Percentiles rank a stretch among this genome's conserved stretches.
Conservation (phyloP, 371 early-diverging fungal genomes). For the Mucor circinelloides region DNA sequence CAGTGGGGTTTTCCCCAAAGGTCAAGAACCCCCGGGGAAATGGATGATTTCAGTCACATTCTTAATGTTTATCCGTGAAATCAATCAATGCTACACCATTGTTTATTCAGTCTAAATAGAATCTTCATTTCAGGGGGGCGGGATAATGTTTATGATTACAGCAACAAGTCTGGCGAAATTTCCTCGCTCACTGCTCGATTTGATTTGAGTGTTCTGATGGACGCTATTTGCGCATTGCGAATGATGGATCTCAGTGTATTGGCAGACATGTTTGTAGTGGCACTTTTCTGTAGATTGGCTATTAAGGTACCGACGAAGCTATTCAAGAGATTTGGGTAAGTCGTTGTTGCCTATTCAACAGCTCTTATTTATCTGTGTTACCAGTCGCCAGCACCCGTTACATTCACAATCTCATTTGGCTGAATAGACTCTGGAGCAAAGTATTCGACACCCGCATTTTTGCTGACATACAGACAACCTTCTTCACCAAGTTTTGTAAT, state of each 20-base stretch:
- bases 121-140: constrained; percentile 4
- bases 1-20: background rate
- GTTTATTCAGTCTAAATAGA: background rate
- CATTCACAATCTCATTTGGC: constrained; percentile 49
- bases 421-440: constrained; percentile 42
- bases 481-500: constrained; percentile 63
- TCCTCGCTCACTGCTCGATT: constrained; percentile 37
- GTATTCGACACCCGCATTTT: constrained; percentile 27
- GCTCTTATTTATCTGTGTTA: constrained; percentile 20
- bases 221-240: constrained; percentile 34
- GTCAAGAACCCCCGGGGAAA: constrained; percentile 3
- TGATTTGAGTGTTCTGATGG: constrained; percentile 43
- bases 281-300: constrained; percentile 33
- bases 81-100: background rate
- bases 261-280: background rate
- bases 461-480: constrained; percentile 48
- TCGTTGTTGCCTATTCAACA: background rate
- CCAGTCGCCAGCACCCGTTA: constrained; percentile 80
- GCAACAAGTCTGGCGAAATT: constrained; percentile 11
- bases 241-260: constrained; percentile 24
- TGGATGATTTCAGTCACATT: constrained; percentile 11
- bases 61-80: constrained; percentile 9
- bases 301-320: constrained; percentile 54
- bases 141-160: background rate
- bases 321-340: background rate